These are phyloP conservation scores for Geranium incanum DNA, from an alignment of 441 rosid genomes.

Conservation along the genomic window DNA sequence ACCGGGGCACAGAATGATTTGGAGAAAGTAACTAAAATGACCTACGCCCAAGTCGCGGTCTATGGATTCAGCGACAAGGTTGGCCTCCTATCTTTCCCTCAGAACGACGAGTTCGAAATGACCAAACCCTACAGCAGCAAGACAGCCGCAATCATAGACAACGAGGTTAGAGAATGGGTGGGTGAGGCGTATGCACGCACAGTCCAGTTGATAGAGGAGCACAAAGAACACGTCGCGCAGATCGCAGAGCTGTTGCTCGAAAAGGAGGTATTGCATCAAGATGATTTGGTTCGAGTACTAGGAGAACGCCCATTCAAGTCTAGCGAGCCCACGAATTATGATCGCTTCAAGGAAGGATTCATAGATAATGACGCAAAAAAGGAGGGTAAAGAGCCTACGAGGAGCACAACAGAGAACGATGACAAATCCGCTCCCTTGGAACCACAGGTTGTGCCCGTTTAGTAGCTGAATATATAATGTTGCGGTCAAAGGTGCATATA, in stretches of 20 bases:
- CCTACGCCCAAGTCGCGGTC: conserved; percentile 52
- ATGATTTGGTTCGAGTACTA: conserved; percentile 40
- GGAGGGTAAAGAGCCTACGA: conserved; percentile 22
- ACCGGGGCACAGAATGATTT: conserved; percentile 62
- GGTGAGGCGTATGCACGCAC: conserved; percentile 43
- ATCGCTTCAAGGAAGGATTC: conserved; percentile 51
- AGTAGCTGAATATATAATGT: background rate
- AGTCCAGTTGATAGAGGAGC: conserved; percentile 43
- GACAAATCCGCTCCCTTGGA: conserved; percentile 36
- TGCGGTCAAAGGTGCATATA: background rate
- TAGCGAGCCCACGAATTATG: conserved; percentile 46
- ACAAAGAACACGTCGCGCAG: conserved; percentile 48
- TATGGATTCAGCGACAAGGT: conserved; percentile 71
- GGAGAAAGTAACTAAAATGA: conserved; percentile 62
- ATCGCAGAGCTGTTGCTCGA: conserved; percentile 53
- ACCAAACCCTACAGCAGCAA: conserved; percentile 51
- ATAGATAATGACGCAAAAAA: conserved; percentile 17
- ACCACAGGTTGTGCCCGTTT: conserved; percentile 18
- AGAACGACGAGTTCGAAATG: conserved; percentile 44
- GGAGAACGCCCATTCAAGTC: conserved; percentile 56
- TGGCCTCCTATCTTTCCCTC: conserved; percentile 64
- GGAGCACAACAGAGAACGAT: conserved; percentile 23
- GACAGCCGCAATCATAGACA: conserved; percentile 52
- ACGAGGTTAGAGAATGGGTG: conserved; percentile 56
- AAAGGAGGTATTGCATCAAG: conserved; percentile 61